Evolutionary conservation across 352 stramenopile genomes (phyloP).

Genomic region (Labyrinthula sp.): DNA sequence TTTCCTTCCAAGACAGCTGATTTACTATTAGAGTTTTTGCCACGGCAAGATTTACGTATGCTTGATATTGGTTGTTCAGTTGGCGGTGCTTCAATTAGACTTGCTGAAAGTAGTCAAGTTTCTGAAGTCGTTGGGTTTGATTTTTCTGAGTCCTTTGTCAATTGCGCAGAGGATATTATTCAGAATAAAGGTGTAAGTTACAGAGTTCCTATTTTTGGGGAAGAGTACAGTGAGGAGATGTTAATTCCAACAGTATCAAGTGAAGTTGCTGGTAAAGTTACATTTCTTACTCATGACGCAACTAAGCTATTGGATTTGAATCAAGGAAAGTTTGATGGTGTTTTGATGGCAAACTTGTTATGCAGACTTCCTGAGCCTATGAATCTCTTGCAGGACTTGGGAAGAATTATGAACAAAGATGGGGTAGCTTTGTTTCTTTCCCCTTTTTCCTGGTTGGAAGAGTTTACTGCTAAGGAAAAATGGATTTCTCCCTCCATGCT

Average conservation of each 20-base stretch:
- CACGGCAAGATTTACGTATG: slow-evolving; percentile 2
- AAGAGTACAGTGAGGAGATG: slow-evolving; percentile 20
- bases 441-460: slow-evolving; percentile 84
- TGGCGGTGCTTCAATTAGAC: slow-evolving; percentile 19
- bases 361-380: slow-evolving; percentile 73
- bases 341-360: slow-evolving; percentile 81
- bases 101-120: slow-evolving; percentile 16
- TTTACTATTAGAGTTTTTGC: slow-evolving; percentile 2
- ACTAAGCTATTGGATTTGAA: slow-evolving; percentile 50
- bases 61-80: slow-evolving; percentile 28
- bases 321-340: slow-evolving; percentile 58
- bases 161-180: slow-evolving; percentile 32
- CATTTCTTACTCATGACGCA: slow-evolving; percentile 77
- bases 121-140: slow-evolving; percentile 21
- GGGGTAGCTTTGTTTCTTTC: slow-evolving; percentile 78
- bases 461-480: slow-evolving; percentile 72
- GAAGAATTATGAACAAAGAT: slow-evolving; percentile 55
- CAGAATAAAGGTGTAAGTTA: neutral
- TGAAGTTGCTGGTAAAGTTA: slow-evolving; percentile 38
- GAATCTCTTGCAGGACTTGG: slow-evolving; percentile 60
- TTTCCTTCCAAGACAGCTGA: slow-evolving; percentile 21
- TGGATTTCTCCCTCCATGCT: slow-evolving; percentile 59
- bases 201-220: slow-evolving; percentile 1
- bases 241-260: too few relatives aligned
- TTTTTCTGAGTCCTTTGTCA: slow-evolving; percentile 34